These are phyloP conservation scores for Tetrastigma voinierianum DNA, from an alignment of 164 flowering plant genomes.

Conservation along the genomic window DNA sequence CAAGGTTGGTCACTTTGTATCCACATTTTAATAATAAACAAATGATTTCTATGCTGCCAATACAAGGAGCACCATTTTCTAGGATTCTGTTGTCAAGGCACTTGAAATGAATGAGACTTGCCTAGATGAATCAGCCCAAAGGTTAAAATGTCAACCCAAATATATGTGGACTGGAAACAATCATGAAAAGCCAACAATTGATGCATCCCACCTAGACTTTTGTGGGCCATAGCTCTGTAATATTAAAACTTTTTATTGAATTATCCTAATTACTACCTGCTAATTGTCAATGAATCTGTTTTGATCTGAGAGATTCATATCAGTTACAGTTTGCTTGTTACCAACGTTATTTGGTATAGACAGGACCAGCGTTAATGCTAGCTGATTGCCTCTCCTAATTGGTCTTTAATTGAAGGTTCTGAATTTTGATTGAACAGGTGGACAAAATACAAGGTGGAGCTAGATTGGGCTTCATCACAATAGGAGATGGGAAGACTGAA, in stretches of 20 bases:
- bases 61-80: not conserved
- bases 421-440: constrained; percentile 42
- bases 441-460: constrained; percentile 78
- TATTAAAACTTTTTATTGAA: not conserved
- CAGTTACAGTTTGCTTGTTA: not conserved
- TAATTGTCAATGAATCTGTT: not conserved
- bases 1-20: constrained; percentile 43
- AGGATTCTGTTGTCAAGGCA: not conserved
- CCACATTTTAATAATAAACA: not conserved
- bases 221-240: too few species aligned
- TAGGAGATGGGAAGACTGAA: constrained; percentile 64
- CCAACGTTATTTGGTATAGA: not conserved
- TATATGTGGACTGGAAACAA: too few species aligned
- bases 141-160: too few species aligned
- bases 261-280: not conserved
- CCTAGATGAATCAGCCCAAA: not conserved
- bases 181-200: too few species aligned
- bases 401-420: not conserved
- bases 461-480: constrained; percentile 63
- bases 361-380: not conserved
- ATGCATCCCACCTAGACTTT: too few species aligned
- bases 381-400: not conserved
- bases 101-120: not conserved
- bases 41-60: not conserved
- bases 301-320: not conserved